Evolutionary conservation across 345 rosid species (phyloP).

Genomic region (Leavenworthia alabamica): DNA sequence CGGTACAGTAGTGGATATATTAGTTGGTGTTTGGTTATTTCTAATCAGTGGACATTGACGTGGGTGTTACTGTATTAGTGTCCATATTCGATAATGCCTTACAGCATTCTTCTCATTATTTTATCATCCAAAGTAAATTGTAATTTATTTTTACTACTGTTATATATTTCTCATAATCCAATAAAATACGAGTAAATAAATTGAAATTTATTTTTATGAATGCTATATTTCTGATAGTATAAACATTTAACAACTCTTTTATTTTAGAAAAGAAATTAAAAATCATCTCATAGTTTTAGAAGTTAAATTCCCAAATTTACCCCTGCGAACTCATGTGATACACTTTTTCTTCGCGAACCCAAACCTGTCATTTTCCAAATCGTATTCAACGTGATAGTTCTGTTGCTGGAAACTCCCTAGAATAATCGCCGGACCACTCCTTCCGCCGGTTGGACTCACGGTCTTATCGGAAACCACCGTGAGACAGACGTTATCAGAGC

Average conservation of each 20-base stretch:
- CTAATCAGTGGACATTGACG: slow-evolving; percentile 20
- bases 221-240: slow-evolving; percentile 1
- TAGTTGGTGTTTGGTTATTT: slow-evolving; percentile 2
- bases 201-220: background rate
- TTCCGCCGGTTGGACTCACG: slow-evolving; percentile 15
- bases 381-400: slow-evolving; percentile 68
- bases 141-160: background rate
- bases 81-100: slow-evolving; percentile 8
- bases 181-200: background rate
- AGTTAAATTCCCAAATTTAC: slow-evolving; percentile 7
- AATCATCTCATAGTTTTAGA: background rate
- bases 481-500: slow-evolving; percentile 35
- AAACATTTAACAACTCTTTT: slow-evolving; percentile 15
- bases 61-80: background rate
- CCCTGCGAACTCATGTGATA: slow-evolving; percentile 21
- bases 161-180: background rate
- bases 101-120: background rate
- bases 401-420: slow-evolving; percentile 82
- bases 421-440: slow-evolving; percentile 68
- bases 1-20: background rate
- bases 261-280: slow-evolving; percentile 13
- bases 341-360: slow-evolving; percentile 63
- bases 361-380: slow-evolving; percentile 58
- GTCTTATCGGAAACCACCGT: slow-evolving; percentile 39
- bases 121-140: background rate